Evolutionary conservation across 2,329 filamentous ascomycete genomes (phyloP).

Genomic region (Ceratocystis lukuohia): DNA sequence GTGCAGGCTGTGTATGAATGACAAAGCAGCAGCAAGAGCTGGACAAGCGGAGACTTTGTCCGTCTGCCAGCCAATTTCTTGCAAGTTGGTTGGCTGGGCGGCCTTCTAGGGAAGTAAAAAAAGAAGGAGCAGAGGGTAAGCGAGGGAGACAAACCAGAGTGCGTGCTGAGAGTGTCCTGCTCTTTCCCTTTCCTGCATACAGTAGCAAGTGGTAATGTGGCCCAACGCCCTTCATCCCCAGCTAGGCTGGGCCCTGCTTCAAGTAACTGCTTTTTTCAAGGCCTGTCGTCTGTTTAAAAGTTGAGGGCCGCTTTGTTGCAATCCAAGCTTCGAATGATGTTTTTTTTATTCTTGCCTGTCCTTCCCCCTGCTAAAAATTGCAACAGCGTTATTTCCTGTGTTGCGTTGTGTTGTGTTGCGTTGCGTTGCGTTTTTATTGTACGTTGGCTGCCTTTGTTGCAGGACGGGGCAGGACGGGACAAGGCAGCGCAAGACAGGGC

Average conservation of each 20-base stretch:
- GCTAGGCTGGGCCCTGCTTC: no score
- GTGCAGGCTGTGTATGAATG: background rate
- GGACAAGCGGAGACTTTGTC: background rate
- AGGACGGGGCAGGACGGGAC: background rate
- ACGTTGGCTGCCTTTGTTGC: background rate
- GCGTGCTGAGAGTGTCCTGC: background rate
- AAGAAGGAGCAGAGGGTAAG: background rate
- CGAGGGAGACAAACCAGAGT: background rate
- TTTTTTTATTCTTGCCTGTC: background rate
- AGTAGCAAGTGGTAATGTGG: background rate
- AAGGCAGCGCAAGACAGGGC: no score
- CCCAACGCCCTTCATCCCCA: background rate
- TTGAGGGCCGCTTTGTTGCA: slow-evolving; percentile 1
- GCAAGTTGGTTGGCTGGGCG: background rate
- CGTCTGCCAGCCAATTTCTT: background rate
- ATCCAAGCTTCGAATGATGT: background rate
- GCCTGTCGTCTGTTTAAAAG: slow-evolving; percentile 5
- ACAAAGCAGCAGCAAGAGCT: background rate
- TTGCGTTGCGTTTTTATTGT: background rate
- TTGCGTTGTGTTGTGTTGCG: background rate
- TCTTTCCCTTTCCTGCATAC: background rate
- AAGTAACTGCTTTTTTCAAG: background rate
- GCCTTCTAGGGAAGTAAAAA: background rate
- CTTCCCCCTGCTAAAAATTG: background rate
- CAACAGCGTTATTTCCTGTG: background rate